Percentiles rank a stretch among this genome's conserved stretches.
phyloP scores from a whole-genome alignment of 345 rosid species.

The Draba incana region DNA sequence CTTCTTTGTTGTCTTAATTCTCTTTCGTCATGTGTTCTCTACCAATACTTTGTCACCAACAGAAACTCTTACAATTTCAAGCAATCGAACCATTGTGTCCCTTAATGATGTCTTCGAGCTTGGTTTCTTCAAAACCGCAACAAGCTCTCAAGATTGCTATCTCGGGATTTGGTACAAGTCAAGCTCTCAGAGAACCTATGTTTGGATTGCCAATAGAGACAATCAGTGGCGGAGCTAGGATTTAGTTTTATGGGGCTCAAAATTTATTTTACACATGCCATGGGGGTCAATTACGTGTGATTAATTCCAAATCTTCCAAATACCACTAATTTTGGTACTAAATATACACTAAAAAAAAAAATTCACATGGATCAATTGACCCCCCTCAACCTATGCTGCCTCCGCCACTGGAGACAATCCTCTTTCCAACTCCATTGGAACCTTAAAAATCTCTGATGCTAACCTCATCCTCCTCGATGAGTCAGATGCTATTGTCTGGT shows the following conservation, averaged over 20 bases:
- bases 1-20: conserved; percentile 18
- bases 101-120: conserved; percentile 56
- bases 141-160: conserved; percentile 17
- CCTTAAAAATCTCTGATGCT: conserved; percentile 43
- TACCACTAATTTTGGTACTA: no score
- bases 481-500: conserved; percentile 50
- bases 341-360: no score
- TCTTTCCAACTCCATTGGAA: conserved; percentile 50
- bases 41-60: conserved; percentile 48
- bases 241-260: no score
- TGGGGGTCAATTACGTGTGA: no score
- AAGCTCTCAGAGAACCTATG: no score
- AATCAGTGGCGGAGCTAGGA: no score
- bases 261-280: no score
- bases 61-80: conserved; percentile 43
- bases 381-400: no score
- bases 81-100: conserved; percentile 62
- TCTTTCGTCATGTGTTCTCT: conserved; percentile 36
- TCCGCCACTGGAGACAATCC: conserved; percentile 74
- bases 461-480: conserved; percentile 49
- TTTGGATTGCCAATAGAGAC: neutral
- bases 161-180: no score
- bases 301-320: no score
- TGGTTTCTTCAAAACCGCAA: conserved; percentile 62
- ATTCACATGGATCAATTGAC: no score